Evolutionary conservation across 108 stramenopile genomes (phyloP).

Genomic region (Skeletonema menzelii): DNA sequence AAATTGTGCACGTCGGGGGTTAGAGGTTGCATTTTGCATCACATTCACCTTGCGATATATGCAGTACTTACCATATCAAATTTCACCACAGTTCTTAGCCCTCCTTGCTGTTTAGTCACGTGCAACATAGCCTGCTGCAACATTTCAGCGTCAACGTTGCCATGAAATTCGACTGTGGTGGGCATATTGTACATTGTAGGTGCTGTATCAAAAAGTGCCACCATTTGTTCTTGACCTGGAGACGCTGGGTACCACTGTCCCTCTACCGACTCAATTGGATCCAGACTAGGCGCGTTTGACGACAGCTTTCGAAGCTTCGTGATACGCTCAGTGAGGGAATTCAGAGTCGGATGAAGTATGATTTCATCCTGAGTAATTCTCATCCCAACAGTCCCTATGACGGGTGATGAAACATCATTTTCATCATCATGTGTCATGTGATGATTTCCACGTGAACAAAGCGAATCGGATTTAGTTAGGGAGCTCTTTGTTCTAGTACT

Average conservation of each 20-base stretch:
- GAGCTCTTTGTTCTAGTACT: too few species aligned
- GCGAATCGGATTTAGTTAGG: too few species aligned
- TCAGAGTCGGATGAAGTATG: slow-evolving; percentile 7
- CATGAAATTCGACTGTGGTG: slow-evolving; percentile 25
- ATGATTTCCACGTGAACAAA: too few species aligned
- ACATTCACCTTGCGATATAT: too few species aligned
- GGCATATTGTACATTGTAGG: slow-evolving; percentile 34
- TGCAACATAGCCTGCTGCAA: slow-evolving; percentile 7
- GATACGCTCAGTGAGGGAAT: slow-evolving; percentile 6
- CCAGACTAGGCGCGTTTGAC: neutral
- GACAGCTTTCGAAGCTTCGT: slow-evolving; percentile 4
- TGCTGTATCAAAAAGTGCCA: slow-evolving; percentile 10
- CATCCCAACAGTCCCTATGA: neutral
- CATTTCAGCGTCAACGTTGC: neutral
- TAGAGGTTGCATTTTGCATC: too few species aligned
- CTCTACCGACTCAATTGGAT: slow-evolving; percentile 2
- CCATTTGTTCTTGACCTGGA: slow-evolving; percentile 24
- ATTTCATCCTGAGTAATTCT: slow-evolving; percentile 20
- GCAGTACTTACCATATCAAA: neutral
- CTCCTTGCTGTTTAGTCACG: slow-evolving; percentile 2
- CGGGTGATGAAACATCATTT: too few species aligned
- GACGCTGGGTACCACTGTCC: slow-evolving; percentile 14
- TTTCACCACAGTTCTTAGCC: slow-evolving; percentile 12
- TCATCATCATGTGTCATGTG: too few species aligned
- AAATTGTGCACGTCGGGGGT: too few species aligned